Evolutionary conservation across 805 yeast species (phyloP).

Genomic region (Yamadazyma endophytica): DNA sequence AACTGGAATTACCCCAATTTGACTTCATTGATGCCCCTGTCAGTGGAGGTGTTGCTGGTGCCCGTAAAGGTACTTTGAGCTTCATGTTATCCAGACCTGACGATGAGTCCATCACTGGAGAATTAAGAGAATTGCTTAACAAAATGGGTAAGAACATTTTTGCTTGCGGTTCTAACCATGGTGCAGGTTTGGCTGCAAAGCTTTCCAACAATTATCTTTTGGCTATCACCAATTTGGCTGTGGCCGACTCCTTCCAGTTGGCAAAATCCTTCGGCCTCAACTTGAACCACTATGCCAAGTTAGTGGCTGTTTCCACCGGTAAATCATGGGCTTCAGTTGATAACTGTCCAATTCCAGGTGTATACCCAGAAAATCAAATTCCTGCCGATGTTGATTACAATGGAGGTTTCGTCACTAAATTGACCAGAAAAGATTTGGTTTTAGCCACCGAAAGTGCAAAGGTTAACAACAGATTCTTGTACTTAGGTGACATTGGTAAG

Average conservation of each 20-base stretch:
- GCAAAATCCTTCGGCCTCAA: slow-evolving; percentile 48
- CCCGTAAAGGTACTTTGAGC: slow-evolving; percentile 46
- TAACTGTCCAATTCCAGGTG: slow-evolving; percentile 51
- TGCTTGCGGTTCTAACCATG: slow-evolving; percentile 46
- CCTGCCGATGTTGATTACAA: slow-evolving; percentile 44
- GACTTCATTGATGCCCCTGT: slow-evolving; percentile 55
- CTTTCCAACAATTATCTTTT: slow-evolving; percentile 50
- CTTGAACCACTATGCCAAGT: slow-evolving; percentile 41
- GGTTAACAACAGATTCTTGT: slow-evolving; percentile 30
- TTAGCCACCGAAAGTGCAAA: slow-evolving; percentile 38
- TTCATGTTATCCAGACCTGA: slow-evolving; percentile 46
- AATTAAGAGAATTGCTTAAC: slow-evolving; percentile 24
- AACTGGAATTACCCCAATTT: slow-evolving; percentile 24
- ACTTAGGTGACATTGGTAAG: slow-evolving; percentile 33
- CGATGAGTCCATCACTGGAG: slow-evolving; percentile 24
- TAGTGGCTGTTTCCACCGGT: slow-evolving; percentile 50
- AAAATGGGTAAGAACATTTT: slow-evolving; percentile 48
- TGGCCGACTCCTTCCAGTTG: slow-evolving; percentile 51
- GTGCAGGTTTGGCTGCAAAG: slow-evolving; percentile 53
- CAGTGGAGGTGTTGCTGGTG: slow-evolving; percentile 54
- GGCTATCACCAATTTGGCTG: slow-evolving; percentile 51
- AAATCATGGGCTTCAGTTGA: slow-evolving; percentile 53
- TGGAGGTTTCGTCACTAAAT: slow-evolving; percentile 49
- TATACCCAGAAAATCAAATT: slow-evolving; percentile 31
- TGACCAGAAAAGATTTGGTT: slow-evolving; percentile 41